Evolutionary conservation across 2,329 filamentous ascomycete species (phyloP).

Genomic region (Ascosphaera apis): DNA sequence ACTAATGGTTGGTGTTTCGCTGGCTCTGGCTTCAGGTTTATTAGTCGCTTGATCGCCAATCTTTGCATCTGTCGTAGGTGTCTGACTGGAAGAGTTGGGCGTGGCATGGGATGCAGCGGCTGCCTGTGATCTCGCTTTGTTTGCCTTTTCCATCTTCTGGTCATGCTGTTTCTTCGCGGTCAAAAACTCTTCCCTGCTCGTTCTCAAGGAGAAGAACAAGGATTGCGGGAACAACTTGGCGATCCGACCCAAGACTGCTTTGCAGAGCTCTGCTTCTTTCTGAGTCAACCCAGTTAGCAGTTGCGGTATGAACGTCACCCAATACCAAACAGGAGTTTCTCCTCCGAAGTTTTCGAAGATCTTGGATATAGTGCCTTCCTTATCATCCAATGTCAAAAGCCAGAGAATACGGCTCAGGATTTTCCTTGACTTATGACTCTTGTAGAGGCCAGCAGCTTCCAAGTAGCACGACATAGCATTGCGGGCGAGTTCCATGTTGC

Average conservation of each 20-base stretch:
- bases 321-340: conserved; percentile 96
- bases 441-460: conserved; percentile 87
- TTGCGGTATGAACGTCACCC: conserved; percentile 98
- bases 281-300: conserved; percentile 76
- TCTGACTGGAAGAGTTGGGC: conserved; percentile 11
- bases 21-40: not conserved
- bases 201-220: conserved; percentile 84
- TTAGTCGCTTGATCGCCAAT: conserved; percentile 27
- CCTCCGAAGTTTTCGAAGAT: conserved; percentile 95
- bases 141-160: conserved; percentile 33
- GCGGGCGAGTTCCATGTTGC: conserved; percentile 59
- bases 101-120: conserved; percentile 15
- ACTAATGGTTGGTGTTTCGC: too few relatives aligned
- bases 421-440: conserved; percentile 89
- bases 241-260: conserved; percentile 72
- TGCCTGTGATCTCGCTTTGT: conserved; percentile 39
- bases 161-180: conserved; percentile 75
- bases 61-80: conserved; percentile 17
- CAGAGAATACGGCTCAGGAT: conserved; percentile 81
- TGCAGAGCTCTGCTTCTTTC: conserved; percentile 71
- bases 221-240: conserved; percentile 91
- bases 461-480: conserved; percentile 91
- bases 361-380: conserved; percentile 56
- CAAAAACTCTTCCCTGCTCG: conserved; percentile 80
- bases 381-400: conserved; percentile 82